Evolutionary conservation across 2,329 filamentous ascomycete species (phyloP).

Genomic region (Ceratocystis diversiconidia): DNA sequence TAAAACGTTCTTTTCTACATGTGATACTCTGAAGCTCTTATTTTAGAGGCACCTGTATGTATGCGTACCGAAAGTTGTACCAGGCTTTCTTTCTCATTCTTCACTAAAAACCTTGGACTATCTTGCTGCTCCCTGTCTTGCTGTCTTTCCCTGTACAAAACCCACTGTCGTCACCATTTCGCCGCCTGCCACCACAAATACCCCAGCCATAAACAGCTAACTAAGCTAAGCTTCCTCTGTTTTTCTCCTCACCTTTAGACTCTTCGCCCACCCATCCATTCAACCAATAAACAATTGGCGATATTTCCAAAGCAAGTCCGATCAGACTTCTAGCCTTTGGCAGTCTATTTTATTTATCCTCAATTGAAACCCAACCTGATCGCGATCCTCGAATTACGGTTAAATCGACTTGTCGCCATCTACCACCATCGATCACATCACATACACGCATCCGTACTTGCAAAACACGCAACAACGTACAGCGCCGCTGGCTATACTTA

Average conservation of each 20-base stretch:
- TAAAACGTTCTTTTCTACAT: not conserved
- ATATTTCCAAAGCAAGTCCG: too few species aligned
- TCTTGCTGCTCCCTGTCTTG: not conserved
- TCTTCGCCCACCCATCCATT: not conserved
- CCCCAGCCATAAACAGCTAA: not conserved
- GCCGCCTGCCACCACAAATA: slow-evolving; percentile 10
- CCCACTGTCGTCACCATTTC: slow-evolving; percentile 14
- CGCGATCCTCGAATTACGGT: too few species aligned
- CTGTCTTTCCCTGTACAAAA: not conserved
- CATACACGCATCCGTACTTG: not conserved
- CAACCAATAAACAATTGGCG: not conserved
- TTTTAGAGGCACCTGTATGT: too few species aligned
- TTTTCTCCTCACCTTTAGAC: not conserved
- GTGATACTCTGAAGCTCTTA: not conserved
- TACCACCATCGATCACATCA: too few species aligned
- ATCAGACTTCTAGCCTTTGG: too few species aligned
- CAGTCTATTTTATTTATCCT: too few species aligned
- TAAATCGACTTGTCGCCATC: too few species aligned
- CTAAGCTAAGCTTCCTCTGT: not conserved
- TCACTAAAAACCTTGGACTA: not conserved
- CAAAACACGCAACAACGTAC: not conserved
- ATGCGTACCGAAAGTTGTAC: too few species aligned
- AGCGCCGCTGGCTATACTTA: not conserved
- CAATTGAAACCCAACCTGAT: too few species aligned
- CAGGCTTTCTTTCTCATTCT: not conserved